Evolutionary conservation across 2,329 filamentous ascomycete species (phyloP), one percentile per base, ranked within the genome.

Genomic region (Neofusicoccum parvum): DNA sequence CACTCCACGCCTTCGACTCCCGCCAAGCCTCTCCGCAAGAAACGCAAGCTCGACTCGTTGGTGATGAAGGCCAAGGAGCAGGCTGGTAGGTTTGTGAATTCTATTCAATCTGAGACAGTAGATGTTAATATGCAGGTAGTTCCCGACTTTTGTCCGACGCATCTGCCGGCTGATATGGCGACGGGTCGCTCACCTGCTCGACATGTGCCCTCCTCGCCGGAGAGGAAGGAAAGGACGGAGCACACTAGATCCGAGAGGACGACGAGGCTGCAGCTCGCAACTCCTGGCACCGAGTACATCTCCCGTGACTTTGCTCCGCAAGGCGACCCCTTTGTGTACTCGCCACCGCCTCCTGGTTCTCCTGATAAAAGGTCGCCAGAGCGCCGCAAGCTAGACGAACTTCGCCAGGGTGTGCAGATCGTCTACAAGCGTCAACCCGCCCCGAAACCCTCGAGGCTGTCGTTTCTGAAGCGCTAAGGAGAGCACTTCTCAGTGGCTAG

Each of bases 21-120:
- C 2, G 56, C 43, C 56, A 48, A 60, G 32, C 56, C 54, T 48
- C 56, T 60, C 17, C 41, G 56, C n/a, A 60, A 60, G 56, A 60
- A 60, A 7, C 56, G 56, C 3, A 60, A 34, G 43, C 56, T 60
- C 10, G 41, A 36, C 11, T 60, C 56, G 14, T n/a, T 60, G 6
- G 56, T 32, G 3, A 23, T n/a, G 14, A 60, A 11, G 27, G 56
- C 56, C 1, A 60, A 48, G 10, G 56, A 60, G 17, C 56, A 60
- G n/a, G 41, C 41, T 9, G 12, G 56, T 60, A 60, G 27, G 41
- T 60, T 48, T 37, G 14, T 60, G 15, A 4, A 4, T 14, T 17
- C 32, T 2, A 9, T 36, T 3, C n/a, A 15, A 15, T 3, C 15
- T 5, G 17, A 14, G 27, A 5, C 10, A 15, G 7, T 23, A 5